Base-by-base conservation (phyloP, 148 eudicot species). In the Linanthus parryae region DNA sequence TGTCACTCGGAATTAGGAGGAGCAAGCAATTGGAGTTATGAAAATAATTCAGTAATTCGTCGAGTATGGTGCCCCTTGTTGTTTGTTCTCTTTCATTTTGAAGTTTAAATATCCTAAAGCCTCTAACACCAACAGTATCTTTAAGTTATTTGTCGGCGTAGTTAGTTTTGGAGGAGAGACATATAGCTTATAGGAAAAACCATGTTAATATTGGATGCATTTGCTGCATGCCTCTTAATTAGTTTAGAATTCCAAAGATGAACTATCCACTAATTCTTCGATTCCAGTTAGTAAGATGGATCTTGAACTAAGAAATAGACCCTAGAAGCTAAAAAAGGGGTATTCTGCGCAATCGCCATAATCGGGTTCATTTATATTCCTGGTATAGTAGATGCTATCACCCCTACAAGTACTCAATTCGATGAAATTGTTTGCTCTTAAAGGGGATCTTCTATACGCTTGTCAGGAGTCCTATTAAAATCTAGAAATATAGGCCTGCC, bases 241-340 rank as follows among this genome's bases (percentile, higher is more conserved):
- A n/a, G n/a, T n/a, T n/a, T n/a, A n/a, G n/a, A n/a, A n/a, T n/a
- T n/a, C n/a, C n/a, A n/a, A n/a, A n/a, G n/a, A n/a, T n/a, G n/a
- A n/a, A n/a, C n/a, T 33, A 33, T 33, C 37, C 12, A 33, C 37
- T 39, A 39, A 39, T 10, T 39, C 44, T 39, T 39, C 17, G 6
- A 39, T 39, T 39, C 7, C 44, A 39, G 15, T 14, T 39, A 7
- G 44, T 39, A 16, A 39, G 11, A 39, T 6, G 44, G 17, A 5
- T 39, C 17, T 5, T 11, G 15, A 39, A 39, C 4, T 39, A 39
- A 39, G 11, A 39, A 39, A 39, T 39, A 39, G 44, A 39, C 15
- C 44, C 44, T 4, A 39, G 44, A 39, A 39, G 44, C 44, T 39
- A 39, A 39, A 11, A 10, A 4, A 39, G 17, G 44, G 44, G 44